Evolutionary conservation across 306 rosid genomes (phyloP), one percentile per base, ranked within the genome.

Genomic region (Ceratonia siliqua): DNA sequence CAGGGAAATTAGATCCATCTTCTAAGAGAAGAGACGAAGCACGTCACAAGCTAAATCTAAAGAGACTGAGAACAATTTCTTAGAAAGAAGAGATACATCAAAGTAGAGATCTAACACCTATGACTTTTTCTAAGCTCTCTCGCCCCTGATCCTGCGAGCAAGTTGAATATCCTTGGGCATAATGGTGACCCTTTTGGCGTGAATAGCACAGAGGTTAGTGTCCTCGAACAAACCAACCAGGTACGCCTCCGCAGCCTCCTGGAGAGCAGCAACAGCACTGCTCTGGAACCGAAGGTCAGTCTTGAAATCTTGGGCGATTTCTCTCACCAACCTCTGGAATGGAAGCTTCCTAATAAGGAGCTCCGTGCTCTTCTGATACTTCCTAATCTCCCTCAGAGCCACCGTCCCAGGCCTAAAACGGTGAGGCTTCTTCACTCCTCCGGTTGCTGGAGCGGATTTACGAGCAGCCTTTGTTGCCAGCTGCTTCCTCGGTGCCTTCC

Each of bases 351-450:
- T 25, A 36, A 55, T 55, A 15, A 55, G 36, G 9, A 55, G 62
- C 9, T 55, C 62, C 18, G 62, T 55, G 18, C 62, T 55, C 36
- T 55, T 55, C 62, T 55, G 62, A 32, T 53, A 53, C 58, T 53
- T 53, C 58, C 58, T 21, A 32, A 53, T 53, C 58, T 53, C 58
- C 30, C 62, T 55, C 62, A 55, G 36, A 24, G 62, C 62, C 62
- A 55, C 62, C 18, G 62, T 55, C 17, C 62, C 62, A 11, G 62
- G 62, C 62, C 62, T 55, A 2, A 53, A 53, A 0, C 58, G 58
- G 30, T 53, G 58, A 0, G 58, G 58, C 32, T 53, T 53, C 58
- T 53, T 55, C 62, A 55, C 62, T 12, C 62, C 62, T 27, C 62
- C 62, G 18, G 62, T 55, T 0, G 62, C 62, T 8, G 62, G 62